These are phyloP conservation scores for Grigorovia jiainica DNA, from an alignment of 805 yeast genomes.

Conservation along the genomic window DNA sequence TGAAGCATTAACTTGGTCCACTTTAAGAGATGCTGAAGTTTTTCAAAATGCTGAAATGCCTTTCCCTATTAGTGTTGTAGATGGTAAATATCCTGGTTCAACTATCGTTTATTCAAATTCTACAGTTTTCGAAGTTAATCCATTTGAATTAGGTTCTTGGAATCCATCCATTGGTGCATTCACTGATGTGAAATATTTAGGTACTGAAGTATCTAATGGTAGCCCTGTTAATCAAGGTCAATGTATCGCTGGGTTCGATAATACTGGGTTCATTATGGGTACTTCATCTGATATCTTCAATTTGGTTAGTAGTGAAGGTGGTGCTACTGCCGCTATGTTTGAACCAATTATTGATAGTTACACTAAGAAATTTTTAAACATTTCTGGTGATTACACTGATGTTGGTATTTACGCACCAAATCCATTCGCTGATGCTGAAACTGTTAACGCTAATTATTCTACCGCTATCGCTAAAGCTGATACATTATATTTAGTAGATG, in stretches of 20 bases:
- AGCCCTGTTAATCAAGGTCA: constrained; percentile 33
- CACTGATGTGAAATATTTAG: constrained; percentile 58
- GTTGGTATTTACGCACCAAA: constrained; percentile 63
- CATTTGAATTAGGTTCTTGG: constrained; percentile 81
- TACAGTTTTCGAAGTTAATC: constrained; percentile 55
- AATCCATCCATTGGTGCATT: constrained; percentile 64
- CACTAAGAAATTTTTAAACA: constrained; percentile 38
- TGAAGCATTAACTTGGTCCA: constrained; percentile 50
- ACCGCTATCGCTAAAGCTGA: constrained; percentile 33
- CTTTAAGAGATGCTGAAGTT: constrained; percentile 49
- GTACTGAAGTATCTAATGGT: constrained; percentile 57
- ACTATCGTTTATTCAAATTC: constrained; percentile 51
- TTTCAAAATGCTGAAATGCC: constrained; percentile 59
- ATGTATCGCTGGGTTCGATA: constrained; percentile 67
- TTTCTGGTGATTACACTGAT: constrained; percentile 47
- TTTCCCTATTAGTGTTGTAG: constrained; percentile 57
- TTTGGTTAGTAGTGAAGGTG: constrained; percentile 38
- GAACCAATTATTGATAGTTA: constrained; percentile 15
- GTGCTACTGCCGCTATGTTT: constrained; percentile 12
- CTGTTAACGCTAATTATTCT: constrained; percentile 25
- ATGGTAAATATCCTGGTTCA: constrained; percentile 56
- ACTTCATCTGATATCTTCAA: constrained; percentile 78
- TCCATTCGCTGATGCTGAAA: constrained; percentile 47
- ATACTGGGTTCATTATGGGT: constrained; percentile 73
- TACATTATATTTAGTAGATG: constrained; percentile 51